These are phyloP conservation scores for Acephala macrosclerotiorum DNA, from an alignment of 2,329 filamentous ascomycete genomes.

Conservation along the genomic window DNA sequence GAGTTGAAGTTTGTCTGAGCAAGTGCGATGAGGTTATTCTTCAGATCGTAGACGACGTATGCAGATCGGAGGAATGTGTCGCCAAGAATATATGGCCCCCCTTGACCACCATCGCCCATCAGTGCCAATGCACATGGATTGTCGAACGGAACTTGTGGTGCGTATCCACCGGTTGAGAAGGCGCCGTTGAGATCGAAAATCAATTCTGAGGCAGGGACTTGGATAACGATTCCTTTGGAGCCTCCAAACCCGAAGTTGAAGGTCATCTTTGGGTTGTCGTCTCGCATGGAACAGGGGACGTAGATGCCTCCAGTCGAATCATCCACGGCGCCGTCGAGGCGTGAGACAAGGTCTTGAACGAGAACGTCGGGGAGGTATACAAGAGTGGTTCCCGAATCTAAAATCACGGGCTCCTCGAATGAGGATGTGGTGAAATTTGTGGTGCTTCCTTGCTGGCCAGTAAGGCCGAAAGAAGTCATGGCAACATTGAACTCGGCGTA, in stretches of 20 bases:
- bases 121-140: constrained; percentile 11
- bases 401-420: constrained; percentile 55
- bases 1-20: constrained; percentile 55
- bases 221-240: constrained; percentile 49
- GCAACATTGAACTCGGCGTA: constrained; percentile 35
- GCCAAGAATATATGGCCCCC: constrained; percentile 47
- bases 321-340: constrained; percentile 48
- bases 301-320: constrained; percentile 24
- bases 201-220: constrained; percentile 54
- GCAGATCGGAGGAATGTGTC: constrained; percentile 61
- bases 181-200: constrained; percentile 41
- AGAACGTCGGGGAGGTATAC: constrained; percentile 67
- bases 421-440: constrained; percentile 30
- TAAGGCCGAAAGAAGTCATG: constrained; percentile 35
- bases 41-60: constrained; percentile 61
- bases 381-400: constrained; percentile 72
- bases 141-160: not conserved
- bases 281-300: constrained; percentile 50
- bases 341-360: constrained; percentile 48
- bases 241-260: constrained; percentile 57
- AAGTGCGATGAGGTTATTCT: constrained; percentile 56
- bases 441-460: constrained; percentile 45
- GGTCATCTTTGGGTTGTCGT: constrained; percentile 44
- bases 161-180: constrained; percentile 35
- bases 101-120: not conserved